Evolutionary conservation across 108 stramenopile species (phyloP), one percentile per base, ranked within the genome.

Genomic region (Aureococcus anophagefferens): DNA sequence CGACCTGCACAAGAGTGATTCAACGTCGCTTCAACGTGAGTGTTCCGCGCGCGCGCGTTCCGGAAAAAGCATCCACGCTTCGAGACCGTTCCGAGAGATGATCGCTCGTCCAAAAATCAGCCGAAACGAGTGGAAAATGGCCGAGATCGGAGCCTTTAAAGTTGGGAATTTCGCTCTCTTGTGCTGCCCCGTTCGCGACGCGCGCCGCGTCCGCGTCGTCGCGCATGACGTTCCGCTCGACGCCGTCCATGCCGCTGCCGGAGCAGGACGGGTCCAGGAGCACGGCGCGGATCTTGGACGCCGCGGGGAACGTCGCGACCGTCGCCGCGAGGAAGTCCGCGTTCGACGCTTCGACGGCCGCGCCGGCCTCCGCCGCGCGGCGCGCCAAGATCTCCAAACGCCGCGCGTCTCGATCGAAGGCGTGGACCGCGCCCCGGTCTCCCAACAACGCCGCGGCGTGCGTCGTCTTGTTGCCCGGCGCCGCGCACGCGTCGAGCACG

Each of bases 391-490:
- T 76, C 44, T 81, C 70, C 63, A 86, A 84, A 36, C 98, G 89
- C 33, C 84, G 35, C 35, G 80, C 72, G 37, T 81, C 84, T 46
- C 94, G 90, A 79, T 99, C 98, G 36, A 91, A 89, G 18, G 96
- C 98, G 65, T 91, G 88, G 35, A 98, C 87, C 3, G 34, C 72
- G 30, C 59, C 46, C 21, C 33, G 51, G 67, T 70, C 32, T 9
- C 76, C 51, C 30, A 94, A 65, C 63, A 94, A 71, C 18, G 95
- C 85, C n/a, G 96, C 96, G 67, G 95, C 85, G 81, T 99, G 98
- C 70, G 89, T 87, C 28, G 98, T 97, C 76, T 99, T 99, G 77
- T 98, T 99, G 0, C 98, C 98, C 3, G 98, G 98, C 34, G 98
- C 96, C 21, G 97, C 92, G 76, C 95, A 97, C n/a, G 98, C 98